phyloP scores from a whole-genome alignment of 371 early-diverging fungal species.

The Zychaea mexicana region DNA sequence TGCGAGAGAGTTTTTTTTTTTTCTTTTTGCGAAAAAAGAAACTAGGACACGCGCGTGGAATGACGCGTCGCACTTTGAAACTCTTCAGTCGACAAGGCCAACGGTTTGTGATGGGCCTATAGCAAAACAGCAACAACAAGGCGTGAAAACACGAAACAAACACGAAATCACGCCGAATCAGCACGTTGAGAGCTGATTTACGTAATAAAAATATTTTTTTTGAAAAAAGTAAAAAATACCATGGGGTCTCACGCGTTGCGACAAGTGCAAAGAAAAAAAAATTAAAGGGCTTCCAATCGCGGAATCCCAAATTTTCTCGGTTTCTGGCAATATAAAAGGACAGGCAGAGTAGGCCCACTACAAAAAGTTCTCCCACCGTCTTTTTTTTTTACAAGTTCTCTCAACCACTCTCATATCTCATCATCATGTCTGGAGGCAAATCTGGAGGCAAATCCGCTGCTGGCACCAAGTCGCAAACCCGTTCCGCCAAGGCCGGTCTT shows the following conservation, averaged over 20 bases:
- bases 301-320: conserved; percentile 6
- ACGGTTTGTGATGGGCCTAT: not conserved
- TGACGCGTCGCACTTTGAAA: not conserved
- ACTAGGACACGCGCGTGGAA: not conserved
- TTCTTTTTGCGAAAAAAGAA: conserved; percentile 1
- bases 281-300: not conserved
- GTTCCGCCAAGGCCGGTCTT: conserved; percentile 86
- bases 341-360: not conserved
- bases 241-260: not conserved
- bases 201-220: conserved; percentile 12
- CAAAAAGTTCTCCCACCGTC: conserved; percentile 7
- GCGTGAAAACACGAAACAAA: conserved; percentile 21
- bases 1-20: not conserved
- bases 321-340: not conserved
- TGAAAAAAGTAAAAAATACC: conserved; percentile 12
- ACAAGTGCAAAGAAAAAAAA: not conserved
- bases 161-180: conserved; percentile 22
- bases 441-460: conserved; percentile 56
- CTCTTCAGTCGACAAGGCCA: no score
- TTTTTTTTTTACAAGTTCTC: not conserved
- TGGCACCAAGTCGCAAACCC: conserved; percentile 62
- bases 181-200: not conserved
- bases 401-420: conserved; percentile 14
- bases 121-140: not conserved
- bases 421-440: conserved; percentile 57